Conservation (phyloP, 176 grass and related monocot genomes). For the Avena sativa region DNA sequence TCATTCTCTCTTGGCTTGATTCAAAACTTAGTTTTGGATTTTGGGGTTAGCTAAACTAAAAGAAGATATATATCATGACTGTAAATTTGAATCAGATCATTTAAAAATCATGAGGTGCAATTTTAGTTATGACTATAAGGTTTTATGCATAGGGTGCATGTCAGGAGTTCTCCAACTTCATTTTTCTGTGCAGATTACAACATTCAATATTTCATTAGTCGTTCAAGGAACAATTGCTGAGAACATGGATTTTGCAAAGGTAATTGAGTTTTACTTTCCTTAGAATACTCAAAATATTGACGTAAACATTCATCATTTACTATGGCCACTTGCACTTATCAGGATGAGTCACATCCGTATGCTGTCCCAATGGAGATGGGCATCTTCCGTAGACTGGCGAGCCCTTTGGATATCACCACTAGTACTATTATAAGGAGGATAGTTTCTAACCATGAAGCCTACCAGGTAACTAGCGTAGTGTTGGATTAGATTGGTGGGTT, state of each 20-base stretch:
- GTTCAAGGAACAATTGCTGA: slow-evolving; percentile 84
- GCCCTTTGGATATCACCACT: slow-evolving; percentile 87
- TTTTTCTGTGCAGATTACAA: slow-evolving; percentile 70
- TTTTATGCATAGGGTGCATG: background rate
- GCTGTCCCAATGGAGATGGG: slow-evolving; percentile 81
- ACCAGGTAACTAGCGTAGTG: slow-evolving; percentile 63
- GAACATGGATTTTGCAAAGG: slow-evolving; percentile 81
- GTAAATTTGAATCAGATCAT: slow-evolving; percentile 18
- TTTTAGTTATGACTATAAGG: slow-evolving; percentile 30
- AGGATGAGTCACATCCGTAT: slow-evolving; percentile 91
- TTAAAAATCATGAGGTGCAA: background rate
- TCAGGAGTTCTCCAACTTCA: slow-evolving; percentile 7
- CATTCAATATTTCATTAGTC: slow-evolving; percentile 83
- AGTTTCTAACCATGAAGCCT: slow-evolving; percentile 96
- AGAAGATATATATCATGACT: slow-evolving; percentile 9
- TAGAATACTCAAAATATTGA: slow-evolving; percentile 26
- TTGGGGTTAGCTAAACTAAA: slow-evolving; percentile 17
- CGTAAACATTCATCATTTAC: slow-evolving; percentile 25
- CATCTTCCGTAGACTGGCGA: slow-evolving; percentile 73
- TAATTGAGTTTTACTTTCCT: slow-evolving; percentile 29
- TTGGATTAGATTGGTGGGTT: background rate
- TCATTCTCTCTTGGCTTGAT: background rate
- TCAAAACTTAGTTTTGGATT: background rate
- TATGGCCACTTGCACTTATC: slow-evolving; percentile 29
- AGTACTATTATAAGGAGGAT: slow-evolving; percentile 98